Evolutionary conservation across 2,329 filamentous ascomycete species (phyloP).

Genomic region (Colletotrichum kahawae): DNA sequence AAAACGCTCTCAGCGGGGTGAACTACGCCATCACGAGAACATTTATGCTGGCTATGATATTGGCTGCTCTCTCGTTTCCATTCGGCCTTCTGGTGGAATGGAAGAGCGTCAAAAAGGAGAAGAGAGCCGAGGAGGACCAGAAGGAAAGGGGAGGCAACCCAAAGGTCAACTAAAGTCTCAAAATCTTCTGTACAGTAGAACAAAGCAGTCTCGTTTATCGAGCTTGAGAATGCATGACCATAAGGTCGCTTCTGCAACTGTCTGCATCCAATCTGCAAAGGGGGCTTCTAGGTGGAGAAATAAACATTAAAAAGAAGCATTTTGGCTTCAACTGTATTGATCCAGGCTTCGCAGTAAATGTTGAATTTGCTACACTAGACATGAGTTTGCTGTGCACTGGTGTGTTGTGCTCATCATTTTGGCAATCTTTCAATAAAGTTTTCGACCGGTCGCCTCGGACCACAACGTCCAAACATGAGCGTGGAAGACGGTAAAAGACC

Average conservation of each 20-base stretch:
- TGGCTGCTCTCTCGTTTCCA: constrained; percentile 58
- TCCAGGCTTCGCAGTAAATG: neutral
- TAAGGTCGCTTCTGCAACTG: neutral
- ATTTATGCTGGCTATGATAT: neutral
- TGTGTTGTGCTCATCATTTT: neutral
- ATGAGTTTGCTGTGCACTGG: neutral
- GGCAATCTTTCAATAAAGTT: neutral
- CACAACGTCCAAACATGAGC: neutral
- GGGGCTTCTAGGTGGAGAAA: neutral
- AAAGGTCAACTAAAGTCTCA: neutral
- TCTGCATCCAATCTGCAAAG: neutral
- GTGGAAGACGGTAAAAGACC: neutral
- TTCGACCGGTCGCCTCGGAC: neutral
- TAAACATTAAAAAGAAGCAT: neutral
- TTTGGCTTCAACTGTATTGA: neutral
- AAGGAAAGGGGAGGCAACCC: neutral
- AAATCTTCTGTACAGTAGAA: neutral
- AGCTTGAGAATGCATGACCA: neutral
- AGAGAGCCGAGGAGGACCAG: neutral
- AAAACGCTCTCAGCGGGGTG: neutral
- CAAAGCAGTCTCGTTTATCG: neutral
- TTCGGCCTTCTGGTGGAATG: constrained; percentile 61
- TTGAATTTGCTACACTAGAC: neutral
- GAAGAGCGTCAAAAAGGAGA: constrained; percentile 62
- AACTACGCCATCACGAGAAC: neutral